Evolutionary conservation across 176 grass and related monocot species (phyloP).

Genomic region (Avena eriantha): DNA sequence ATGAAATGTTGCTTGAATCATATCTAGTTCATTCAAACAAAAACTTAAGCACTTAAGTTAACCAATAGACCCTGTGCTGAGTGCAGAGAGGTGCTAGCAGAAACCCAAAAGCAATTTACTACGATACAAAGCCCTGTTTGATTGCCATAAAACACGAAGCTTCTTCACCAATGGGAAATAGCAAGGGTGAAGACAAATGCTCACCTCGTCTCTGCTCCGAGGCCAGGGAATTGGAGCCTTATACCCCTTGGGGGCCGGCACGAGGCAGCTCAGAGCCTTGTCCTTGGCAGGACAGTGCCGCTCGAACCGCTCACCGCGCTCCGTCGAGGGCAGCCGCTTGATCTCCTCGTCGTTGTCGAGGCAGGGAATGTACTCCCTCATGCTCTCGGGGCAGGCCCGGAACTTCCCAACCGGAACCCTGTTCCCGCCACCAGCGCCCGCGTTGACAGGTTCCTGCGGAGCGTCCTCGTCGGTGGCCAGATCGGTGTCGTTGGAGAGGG

Average conservation of each 20-base stretch:
- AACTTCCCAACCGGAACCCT: conserved; percentile 59
- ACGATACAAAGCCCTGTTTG: neutral
- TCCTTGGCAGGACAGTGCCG: conserved; percentile 81
- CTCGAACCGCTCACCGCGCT: conserved; percentile 80
- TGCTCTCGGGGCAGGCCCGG: conserved; percentile 58
- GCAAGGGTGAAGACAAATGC: conserved; percentile 26
- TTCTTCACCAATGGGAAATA: conserved; percentile 16
- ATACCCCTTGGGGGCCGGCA: conserved; percentile 75
- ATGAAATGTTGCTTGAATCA: conserved; percentile 17
- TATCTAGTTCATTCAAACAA: neutral
- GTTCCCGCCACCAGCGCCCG: neutral
- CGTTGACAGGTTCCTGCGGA: conserved; percentile 16
- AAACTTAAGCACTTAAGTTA: neutral
- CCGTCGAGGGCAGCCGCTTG: conserved; percentile 64
- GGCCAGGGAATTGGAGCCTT: conserved; percentile 87
- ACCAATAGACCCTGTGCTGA: conserved; percentile 1
- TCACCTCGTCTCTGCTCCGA: conserved; percentile 92
- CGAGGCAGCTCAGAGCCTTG: conserved; percentile 70
- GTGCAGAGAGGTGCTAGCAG: neutral
- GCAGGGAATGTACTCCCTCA: conserved; percentile 93
- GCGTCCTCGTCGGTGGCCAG: conserved; percentile 38
- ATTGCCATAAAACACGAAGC: neutral
- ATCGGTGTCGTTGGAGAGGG: conserved; percentile 49
- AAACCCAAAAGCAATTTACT: conserved; percentile 21
- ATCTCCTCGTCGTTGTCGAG: conserved; percentile 86